These are phyloP conservation scores for Acanthochlamys bracteata DNA, from an alignment of 106 monocot genomes.

Conservation along the genomic window DNA sequence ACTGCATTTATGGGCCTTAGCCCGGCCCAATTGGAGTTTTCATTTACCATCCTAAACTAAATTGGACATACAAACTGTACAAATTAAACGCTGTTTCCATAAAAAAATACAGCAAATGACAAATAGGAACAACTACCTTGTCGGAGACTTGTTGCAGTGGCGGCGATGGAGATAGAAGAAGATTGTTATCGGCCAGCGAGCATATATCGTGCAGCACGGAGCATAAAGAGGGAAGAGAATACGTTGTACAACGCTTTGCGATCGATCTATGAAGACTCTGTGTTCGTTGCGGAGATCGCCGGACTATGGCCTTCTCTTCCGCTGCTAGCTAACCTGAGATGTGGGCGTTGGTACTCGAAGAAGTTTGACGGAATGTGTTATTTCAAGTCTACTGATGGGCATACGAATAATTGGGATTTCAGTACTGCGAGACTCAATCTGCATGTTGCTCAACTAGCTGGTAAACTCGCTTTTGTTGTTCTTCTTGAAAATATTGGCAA, in stretches of 20 bases:
- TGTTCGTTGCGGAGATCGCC: constrained; percentile 85
- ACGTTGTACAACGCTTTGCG: constrained; percentile 77
- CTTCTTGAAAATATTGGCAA: no score
- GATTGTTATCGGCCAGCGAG: constrained; percentile 19
- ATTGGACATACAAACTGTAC: no score
- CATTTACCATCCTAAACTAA: no score
- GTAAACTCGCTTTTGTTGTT: constrained; percentile 21
- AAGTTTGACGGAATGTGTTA: constrained; percentile 69
- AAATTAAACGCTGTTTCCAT: no score
- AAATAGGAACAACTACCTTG: no score
- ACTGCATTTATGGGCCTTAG: no score
- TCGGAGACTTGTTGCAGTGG: neutral
- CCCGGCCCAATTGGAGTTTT: no score
- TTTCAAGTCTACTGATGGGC: constrained; percentile 98
- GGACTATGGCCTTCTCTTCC: constrained; percentile 79
- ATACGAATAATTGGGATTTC: constrained; percentile 86
- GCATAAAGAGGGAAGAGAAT: constrained; percentile 50
- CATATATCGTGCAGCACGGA: constrained; percentile 58
- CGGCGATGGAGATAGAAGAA: constrained; percentile 4
- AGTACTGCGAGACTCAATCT: constrained; percentile 87
- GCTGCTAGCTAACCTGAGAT: constrained; percentile 85
- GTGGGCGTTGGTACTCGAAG: constrained; percentile 87
- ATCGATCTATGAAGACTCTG: constrained; percentile 82
- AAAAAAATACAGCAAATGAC: no score
- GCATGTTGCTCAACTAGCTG: constrained; percentile 69